Base-by-base conservation (phyloP, 345 rosid genomes). In the Firmiana major region DNA sequence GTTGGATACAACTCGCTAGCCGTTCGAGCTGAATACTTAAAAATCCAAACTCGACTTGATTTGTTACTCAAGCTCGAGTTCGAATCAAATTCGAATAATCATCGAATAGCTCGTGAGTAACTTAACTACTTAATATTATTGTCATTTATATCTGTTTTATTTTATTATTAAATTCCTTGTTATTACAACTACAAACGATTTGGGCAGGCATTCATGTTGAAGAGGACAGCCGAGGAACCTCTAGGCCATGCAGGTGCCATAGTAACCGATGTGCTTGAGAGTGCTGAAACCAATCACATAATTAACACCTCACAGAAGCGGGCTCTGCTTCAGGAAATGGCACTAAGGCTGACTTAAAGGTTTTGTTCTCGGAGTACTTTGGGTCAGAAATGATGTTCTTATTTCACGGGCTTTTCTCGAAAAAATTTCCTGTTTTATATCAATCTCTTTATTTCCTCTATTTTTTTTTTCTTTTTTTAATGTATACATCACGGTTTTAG, bases 281-380 rank as follows among this genome's bases (percentile, higher is more conserved):
- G 88, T 83, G 99, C 99, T 16, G 99, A 93, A 82, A 89, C 92
- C 22, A 88, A 84, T 78, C 90, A 88, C 38, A 86, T 93, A 49
- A 93, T 96, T 80, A 93, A 89, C 83, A 92, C 97, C 63, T 85
- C 88, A 22, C 98, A 96, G 87, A 96, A 93, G 82, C 90, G 95
- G 75, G 88, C 93, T n/a, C 92, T 96, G 85, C 90, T 96, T 73
- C 99, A 92, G 80, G 97, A 96, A 81, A 93, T 96, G 97, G 98
- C 99, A 22, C 80, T 96, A 73, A 87, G 98, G 85, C 86, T 96
- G 78, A 86, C 89, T 19, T 96, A 81, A 74, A 31, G 43, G 63
- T 31, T 31, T 31, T 31, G 1, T 15, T 24, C 57, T 4, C 38
- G 0, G 26, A 22, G 3, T 57, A 24, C 43, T 6, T 26, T 15